Evolutionary conservation across 257 asterid genomes (phyloP).

Genomic region (Fraxinus quadrangulata): DNA sequence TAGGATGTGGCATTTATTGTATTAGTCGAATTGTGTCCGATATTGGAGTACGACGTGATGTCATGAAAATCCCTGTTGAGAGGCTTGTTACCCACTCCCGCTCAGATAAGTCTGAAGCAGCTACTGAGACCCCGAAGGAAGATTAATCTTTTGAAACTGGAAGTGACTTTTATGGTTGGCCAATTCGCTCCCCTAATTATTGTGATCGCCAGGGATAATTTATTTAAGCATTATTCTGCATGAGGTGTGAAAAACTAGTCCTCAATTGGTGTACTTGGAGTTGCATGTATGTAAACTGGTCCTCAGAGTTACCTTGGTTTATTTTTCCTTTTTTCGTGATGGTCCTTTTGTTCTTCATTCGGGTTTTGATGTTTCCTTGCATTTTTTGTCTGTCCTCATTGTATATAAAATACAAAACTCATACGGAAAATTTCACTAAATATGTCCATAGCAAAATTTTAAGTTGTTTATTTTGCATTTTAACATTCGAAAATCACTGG

Average conservation of each 20-base stretch:
- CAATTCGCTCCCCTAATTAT: neutral
- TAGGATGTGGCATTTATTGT: conserved; percentile 74
- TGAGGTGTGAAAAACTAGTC: neutral
- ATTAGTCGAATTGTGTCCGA: conserved; percentile 68
- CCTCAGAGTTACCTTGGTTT: too few relatives aligned
- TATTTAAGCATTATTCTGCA: neutral
- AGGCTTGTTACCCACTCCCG: conserved; percentile 48
- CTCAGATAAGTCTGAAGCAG: conserved; percentile 32
- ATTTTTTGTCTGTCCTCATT: too few relatives aligned
- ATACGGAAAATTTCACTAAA: neutral
- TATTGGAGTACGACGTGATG: conserved; percentile 83
- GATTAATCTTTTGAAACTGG: conserved; percentile 17
- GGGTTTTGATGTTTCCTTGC: too few relatives aligned
- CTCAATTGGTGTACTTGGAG: neutral
- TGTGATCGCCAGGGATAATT: neutral
- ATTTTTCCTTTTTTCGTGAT: too few relatives aligned
- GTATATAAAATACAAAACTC: neutral
- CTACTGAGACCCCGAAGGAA: conserved; percentile 30
- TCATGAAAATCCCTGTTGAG: conserved; percentile 79
- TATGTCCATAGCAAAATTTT: too few relatives aligned
- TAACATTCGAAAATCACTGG: too few relatives aligned
- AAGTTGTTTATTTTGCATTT: too few relatives aligned
- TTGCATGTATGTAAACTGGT: neutral
- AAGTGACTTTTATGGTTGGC: neutral
- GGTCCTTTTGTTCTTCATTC: too few relatives aligned